Evolutionary conservation across 2,329 filamentous ascomycete genomes (phyloP), one percentile per base, ranked within the genome.

Genomic region (Exophiala sp.): DNA sequence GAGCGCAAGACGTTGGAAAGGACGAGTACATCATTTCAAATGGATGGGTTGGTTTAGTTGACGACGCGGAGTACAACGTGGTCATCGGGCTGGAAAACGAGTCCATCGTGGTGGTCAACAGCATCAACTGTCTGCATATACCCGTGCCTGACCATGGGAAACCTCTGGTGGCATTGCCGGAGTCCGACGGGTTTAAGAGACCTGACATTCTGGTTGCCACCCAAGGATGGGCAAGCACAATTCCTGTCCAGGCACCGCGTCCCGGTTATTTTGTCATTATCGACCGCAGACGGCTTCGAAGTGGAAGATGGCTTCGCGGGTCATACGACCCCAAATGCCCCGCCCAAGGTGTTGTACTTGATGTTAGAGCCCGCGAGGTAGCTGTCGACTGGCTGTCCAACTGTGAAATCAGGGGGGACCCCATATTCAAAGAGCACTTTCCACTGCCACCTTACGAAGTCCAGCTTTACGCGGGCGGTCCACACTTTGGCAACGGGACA

Each of bases 41-140:
- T 14, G 74, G 79, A 59, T 84, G 81, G 78, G 64, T 84, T 3
- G 82, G 82, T 1, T 67, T 75, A 9, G 73, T 85, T 3, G 72
- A 77, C 47, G 71, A 75, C 2, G 69, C 78, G 41, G 69, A 73
- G 29, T 73, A 78, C 44, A 74, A 78, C 47, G 70, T 83, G 11
- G 71, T 77, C 1, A 57, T 85, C 21, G 74, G 71, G 39, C 71
- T 84, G 10, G 63, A 69, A 5, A 78, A 84, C 63, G 76, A 76
- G 44, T 78, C 72, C 32, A 75, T 83, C 2, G 81, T 84, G 7
- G 72, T 78, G 2, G 71, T 82, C 8, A 69, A 75, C 24, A 71
- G 78, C 34, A 68, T 77, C 0, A 63, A 68, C 10, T 74, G 79
- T 36, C 66, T 77, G 5, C 65, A 71, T 46, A 62, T 71, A 35